Conservation (phyloP, 495 filamentous ascomycete species). For the Beverwykella pulmonaria region DNA sequence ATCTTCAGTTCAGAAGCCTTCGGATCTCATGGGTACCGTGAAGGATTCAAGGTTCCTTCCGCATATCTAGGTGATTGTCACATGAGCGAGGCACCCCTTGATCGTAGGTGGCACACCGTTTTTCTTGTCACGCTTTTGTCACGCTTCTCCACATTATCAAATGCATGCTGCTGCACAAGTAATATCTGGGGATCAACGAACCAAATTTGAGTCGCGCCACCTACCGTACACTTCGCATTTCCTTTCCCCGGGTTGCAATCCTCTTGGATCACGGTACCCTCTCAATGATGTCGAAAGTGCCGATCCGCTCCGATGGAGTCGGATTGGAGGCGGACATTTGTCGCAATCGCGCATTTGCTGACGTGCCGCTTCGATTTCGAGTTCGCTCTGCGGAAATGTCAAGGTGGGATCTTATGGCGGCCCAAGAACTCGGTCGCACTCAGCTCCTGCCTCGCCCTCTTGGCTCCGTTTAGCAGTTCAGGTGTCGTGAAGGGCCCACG, state of each 20-base stretch:
- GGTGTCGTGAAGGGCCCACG: constrained; percentile 7
- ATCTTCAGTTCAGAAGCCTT: neutral
- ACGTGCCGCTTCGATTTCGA: constrained; percentile 10
- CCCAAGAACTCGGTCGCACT: neutral
- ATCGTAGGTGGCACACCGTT: neutral
- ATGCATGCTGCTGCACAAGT: constrained; percentile 23
- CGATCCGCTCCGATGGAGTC: constrained; percentile 25
- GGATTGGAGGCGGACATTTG: neutral
- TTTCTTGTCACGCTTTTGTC: constrained; percentile 7
- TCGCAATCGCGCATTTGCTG: constrained; percentile 22
- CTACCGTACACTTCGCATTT: constrained; percentile 5
- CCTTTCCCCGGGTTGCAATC: constrained; percentile 12
- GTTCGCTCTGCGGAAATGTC: neutral
- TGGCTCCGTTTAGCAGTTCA: neutral
- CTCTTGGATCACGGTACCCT: constrained; percentile 9
- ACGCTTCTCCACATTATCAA: constrained; percentile 20
- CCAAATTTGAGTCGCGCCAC: constrained; percentile 17
- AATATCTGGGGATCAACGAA: constrained; percentile 19
- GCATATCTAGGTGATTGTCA: neutral
- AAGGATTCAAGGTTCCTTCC: constrained; percentile 2
- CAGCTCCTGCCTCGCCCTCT: neutral
- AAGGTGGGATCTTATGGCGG: neutral
- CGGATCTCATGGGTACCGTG: neutral
- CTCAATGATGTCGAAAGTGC: constrained; percentile 12
- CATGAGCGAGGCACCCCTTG: neutral